Conservation (phyloP, 1,139 yeast genomes). For the Candida frijolesensis region DNA sequence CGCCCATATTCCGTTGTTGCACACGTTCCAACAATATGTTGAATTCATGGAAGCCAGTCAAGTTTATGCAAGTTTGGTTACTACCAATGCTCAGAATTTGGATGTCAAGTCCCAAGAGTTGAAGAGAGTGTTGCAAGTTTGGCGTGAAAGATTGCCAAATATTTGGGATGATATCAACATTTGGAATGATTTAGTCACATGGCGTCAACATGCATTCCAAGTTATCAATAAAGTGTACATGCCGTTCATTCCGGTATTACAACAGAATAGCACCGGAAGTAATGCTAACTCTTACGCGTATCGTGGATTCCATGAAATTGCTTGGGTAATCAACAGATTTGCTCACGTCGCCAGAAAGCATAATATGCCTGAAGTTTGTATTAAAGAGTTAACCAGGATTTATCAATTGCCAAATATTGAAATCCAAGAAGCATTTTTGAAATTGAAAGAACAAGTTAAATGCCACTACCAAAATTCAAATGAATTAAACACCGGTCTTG, state of each 20-base stretch:
- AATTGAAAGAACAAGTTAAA: conserved; percentile 94
- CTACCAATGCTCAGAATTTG: conserved; percentile 89
- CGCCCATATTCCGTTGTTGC: conserved; percentile 89
- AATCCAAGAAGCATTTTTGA: conserved; percentile 95
- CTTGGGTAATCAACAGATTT: conserved; percentile 97
- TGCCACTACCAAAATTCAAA: conserved; percentile 90
- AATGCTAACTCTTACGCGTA: conserved; percentile 91
- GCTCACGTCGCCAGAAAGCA: conserved; percentile 98
- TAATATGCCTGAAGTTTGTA: conserved; percentile 95
- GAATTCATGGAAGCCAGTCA: conserved; percentile 98
- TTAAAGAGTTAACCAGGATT: conserved; percentile 87
- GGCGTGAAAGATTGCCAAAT: conserved; percentile 97
- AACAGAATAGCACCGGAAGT: conserved; percentile 69
- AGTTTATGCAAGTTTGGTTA: conserved; percentile 83
- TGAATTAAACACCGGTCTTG: conserved; percentile 91
- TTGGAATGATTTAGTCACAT: conserved; percentile 97
- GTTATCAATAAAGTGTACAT: conserved; percentile 94
- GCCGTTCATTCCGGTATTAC: conserved; percentile 88
- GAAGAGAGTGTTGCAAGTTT: conserved; percentile 91
- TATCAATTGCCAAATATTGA: conserved; percentile 97
- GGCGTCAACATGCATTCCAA: conserved; percentile 98
- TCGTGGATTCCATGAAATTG: conserved; percentile 97
- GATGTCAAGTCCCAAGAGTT: conserved; percentile 93
- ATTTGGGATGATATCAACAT: conserved; percentile 96
- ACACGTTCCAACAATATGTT: conserved; percentile 95